These are phyloP conservation scores for Rhynchosporium agropyri DNA, from an alignment of 2,329 filamentous ascomycete species.

Conservation along the genomic window DNA sequence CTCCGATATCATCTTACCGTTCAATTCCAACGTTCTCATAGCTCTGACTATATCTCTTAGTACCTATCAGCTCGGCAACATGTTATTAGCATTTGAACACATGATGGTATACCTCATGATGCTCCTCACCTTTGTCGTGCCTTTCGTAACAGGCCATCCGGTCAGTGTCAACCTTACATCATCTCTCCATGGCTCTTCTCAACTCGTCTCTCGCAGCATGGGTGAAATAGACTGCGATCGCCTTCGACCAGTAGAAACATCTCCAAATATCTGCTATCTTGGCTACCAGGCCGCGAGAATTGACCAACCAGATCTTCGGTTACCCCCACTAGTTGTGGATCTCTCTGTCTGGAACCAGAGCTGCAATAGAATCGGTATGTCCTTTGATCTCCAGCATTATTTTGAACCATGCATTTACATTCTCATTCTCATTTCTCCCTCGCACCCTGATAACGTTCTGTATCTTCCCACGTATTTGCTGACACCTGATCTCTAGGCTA, in stretches of 20 bases:
- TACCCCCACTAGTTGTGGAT: background rate
- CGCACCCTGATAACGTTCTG: background rate
- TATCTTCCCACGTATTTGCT: background rate
- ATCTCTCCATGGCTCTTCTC: background rate
- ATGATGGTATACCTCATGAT: background rate
- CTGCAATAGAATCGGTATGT: background rate
- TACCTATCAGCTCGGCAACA: background rate
- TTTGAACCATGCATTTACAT: background rate
- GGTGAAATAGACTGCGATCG: background rate
- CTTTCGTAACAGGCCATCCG: background rate
- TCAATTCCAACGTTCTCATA: too few species aligned
- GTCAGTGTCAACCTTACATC: background rate
- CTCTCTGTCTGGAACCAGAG: background rate
- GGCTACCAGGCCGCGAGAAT: background rate
- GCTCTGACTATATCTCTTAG: background rate
- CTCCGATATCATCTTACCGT: too few species aligned
- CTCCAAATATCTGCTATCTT: conserved; percentile 1
- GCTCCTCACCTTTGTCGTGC: background rate
- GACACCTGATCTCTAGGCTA: background rate
- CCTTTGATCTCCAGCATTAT: background rate
- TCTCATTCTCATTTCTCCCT: background rate
- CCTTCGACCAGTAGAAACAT: background rate
- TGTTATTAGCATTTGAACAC: background rate
- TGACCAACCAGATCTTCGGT: background rate
- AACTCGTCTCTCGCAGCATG: background rate